phyloP scores from a whole-genome alignment of 495 filamentous ascomycete species.

The Bryoglossum gracile region DNA sequence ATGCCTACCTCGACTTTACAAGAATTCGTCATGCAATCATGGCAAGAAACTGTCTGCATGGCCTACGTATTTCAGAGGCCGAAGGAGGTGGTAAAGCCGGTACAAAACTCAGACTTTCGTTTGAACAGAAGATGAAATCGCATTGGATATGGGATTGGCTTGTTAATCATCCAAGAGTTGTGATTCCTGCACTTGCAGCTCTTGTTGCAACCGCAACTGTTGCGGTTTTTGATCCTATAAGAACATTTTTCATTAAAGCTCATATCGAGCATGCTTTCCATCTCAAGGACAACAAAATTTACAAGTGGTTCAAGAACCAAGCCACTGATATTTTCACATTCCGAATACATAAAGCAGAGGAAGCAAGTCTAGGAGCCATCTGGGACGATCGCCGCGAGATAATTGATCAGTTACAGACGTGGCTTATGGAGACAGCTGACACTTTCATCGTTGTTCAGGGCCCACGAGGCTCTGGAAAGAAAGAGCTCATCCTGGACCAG shows the following conservation, averaged over 20 bases:
- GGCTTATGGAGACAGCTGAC: constrained; percentile 77
- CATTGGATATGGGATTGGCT: constrained; percentile 86
- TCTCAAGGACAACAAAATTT: constrained; percentile 58
- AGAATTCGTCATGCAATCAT: constrained; percentile 54
- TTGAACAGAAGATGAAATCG: constrained; percentile 65
- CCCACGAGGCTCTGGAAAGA: constrained; percentile 85
- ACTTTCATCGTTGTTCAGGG: constrained; percentile 95
- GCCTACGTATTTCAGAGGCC: constrained; percentile 57
- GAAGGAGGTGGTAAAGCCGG: constrained; percentile 64
- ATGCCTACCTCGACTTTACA: constrained; percentile 69
- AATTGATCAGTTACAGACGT: constrained; percentile 74
- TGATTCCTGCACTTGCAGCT: constrained; percentile 75
- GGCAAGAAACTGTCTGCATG: constrained; percentile 85
- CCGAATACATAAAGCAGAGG: constrained; percentile 46
- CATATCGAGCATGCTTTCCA: constrained; percentile 76
- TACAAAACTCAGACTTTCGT: constrained; percentile 70
- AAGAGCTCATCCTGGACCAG: constrained; percentile 78
- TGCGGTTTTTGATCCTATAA: constrained; percentile 85
- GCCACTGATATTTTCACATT: constrained; percentile 64
- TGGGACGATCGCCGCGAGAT: constrained; percentile 80
- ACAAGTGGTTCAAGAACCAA: constrained; percentile 75
- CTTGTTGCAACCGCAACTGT: constrained; percentile 77
- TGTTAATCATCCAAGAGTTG: constrained; percentile 77
- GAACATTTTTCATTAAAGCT: constrained; percentile 83
- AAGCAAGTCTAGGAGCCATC: constrained; percentile 66